phyloP scores from a whole-genome alignment of 495 filamentous ascomycete genomes.

The Talaromyces thailandensis region DNA sequence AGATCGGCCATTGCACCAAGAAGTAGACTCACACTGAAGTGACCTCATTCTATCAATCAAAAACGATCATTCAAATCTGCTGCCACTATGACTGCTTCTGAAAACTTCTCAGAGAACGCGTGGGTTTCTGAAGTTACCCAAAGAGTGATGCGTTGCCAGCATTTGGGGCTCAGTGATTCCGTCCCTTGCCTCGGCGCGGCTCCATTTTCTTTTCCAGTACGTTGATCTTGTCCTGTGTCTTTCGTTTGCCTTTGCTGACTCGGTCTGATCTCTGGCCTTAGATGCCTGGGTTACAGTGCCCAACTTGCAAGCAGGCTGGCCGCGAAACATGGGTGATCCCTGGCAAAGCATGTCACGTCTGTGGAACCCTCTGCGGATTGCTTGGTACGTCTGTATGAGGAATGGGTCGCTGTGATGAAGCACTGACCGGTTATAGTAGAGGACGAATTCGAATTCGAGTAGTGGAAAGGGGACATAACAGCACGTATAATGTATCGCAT shows the following conservation, averaged over 20 bases:
- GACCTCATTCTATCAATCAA: neutral
- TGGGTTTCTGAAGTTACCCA: neutral
- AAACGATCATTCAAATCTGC: neutral
- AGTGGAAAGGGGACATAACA: neutral
- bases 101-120: neutral
- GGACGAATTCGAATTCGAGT: neutral
- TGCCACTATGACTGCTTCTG: neutral
- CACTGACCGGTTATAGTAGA: neutral
- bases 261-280: constrained; percentile 7
- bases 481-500: neutral
- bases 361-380: constrained; percentile 16
- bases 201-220: neutral
- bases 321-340: constrained; percentile 42
- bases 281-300: constrained; percentile 44
- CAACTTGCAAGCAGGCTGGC: constrained; percentile 27
- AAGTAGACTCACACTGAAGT: neutral
- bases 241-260: neutral
- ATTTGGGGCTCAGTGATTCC: neutral
- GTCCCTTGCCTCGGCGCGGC: no score
- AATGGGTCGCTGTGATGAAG: neutral
- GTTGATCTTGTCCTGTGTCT: neutral
- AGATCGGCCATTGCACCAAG: neutral
- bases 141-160: neutral
- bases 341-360: constrained; percentile 39
- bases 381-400: neutral